Evolutionary conservation across 2,329 filamentous ascomycete species (phyloP).

Genomic region (Penicillium sp.): DNA sequence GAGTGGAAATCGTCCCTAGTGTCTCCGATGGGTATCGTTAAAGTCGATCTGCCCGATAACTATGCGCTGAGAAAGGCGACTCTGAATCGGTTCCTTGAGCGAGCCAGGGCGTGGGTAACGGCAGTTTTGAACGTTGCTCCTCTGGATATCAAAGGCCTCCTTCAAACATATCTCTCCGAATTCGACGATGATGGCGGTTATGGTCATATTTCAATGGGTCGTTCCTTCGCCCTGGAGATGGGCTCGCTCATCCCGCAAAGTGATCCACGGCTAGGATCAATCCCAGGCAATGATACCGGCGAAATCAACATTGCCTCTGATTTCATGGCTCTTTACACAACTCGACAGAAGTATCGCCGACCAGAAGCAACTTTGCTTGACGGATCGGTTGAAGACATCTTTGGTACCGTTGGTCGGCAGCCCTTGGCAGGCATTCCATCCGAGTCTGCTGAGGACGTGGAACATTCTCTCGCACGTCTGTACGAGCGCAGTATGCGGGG

Average conservation of each 20-base stretch:
- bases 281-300: constrained; percentile 67
- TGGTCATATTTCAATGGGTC: constrained; percentile 83
- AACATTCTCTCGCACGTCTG: constrained; percentile 63
- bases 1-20: constrained; percentile 76
- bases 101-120: constrained; percentile 74
- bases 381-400: constrained; percentile 5
- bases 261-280: constrained; percentile 74
- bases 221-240: constrained; percentile 91
- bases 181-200: constrained; percentile 88
- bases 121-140: constrained; percentile 78
- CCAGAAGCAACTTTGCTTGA: constrained; percentile 57
- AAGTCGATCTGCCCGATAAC: constrained; percentile 88
- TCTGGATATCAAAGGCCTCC: constrained; percentile 85
- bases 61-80: constrained; percentile 76
- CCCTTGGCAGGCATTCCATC: constrained; percentile 6
- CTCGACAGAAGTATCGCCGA: constrained; percentile 90
- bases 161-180: constrained; percentile 94
- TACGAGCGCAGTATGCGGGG: constrained; percentile 65
- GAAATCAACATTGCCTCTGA: constrained; percentile 89
- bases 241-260: constrained; percentile 78
- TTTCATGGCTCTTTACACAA: constrained; percentile 95
- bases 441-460: constrained; percentile 43
- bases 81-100: constrained; percentile 68
- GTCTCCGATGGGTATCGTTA: constrained; percentile 71
- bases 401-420: constrained; percentile 9